phyloP scores from a whole-genome alignment of 2,329 filamentous ascomycete genomes.

The Colletotrichum truncatum region DNA sequence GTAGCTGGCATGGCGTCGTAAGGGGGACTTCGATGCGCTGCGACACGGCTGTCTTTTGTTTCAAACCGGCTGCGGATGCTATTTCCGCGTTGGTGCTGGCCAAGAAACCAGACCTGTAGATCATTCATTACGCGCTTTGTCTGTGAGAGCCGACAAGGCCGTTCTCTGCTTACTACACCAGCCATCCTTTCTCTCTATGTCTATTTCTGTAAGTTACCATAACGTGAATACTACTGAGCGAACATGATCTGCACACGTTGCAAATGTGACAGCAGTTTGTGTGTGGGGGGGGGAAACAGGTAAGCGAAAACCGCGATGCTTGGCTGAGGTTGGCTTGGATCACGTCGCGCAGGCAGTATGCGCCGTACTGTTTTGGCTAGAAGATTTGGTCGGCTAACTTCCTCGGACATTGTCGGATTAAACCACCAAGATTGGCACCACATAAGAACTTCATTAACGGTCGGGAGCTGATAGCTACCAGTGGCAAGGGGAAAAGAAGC shows the following conservation, averaged over 20 bases:
- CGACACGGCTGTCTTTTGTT: slow-evolving; percentile 28
- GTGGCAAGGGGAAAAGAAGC: slow-evolving; percentile 1
- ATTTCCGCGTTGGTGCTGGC: background rate
- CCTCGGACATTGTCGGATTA: slow-evolving; percentile 2
- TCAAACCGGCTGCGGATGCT: slow-evolving; percentile 17
- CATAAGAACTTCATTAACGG: too few species aligned
- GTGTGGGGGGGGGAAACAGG: background rate
- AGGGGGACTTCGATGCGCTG: slow-evolving; percentile 26
- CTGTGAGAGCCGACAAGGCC: background rate
- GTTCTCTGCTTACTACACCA: background rate
- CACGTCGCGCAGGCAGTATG: slow-evolving; percentile 14
- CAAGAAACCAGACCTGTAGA: slow-evolving; percentile 8
- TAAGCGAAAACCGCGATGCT: background rate
- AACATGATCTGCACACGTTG: background rate
- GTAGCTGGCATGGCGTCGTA: slow-evolving; percentile 13
- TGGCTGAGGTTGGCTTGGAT: slow-evolving; percentile 8
- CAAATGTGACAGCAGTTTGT: background rate
- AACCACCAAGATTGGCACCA: background rate
- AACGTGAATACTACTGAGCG: background rate
- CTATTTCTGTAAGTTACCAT: background rate
- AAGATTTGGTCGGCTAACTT: background rate
- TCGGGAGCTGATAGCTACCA: too few species aligned
- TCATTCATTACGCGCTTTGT: background rate
- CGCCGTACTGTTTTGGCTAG: background rate
- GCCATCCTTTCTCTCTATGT: background rate